phyloP scores from a whole-genome alignment of 768 basidiomycete species.

The Leccinellum luteum region DNA sequence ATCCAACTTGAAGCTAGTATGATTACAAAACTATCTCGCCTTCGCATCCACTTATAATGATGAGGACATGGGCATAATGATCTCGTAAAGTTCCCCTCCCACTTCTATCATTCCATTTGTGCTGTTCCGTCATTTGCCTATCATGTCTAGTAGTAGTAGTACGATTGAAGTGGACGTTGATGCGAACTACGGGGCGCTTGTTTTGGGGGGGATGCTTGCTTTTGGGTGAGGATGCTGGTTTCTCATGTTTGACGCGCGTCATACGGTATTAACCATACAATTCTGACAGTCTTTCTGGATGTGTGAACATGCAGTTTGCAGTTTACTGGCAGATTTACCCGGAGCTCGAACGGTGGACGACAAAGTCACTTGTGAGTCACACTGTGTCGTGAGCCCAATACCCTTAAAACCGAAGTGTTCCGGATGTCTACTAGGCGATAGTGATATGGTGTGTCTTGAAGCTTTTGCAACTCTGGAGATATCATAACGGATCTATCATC shows the following conservation, averaged over 20 bases:
- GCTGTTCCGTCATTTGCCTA: neutral
- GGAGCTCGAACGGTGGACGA: conserved; percentile 13
- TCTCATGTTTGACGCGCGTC: neutral
- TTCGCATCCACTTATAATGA: conserved; percentile 2
- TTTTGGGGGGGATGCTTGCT: conserved; percentile 23
- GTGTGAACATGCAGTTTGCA: conserved; percentile 25
- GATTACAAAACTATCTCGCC: too few relatives aligned
- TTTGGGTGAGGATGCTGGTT: conserved; percentile 9
- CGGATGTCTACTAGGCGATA: conserved; percentile 15
- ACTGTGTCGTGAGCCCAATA: neutral
- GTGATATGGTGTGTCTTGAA: conserved; percentile 17
- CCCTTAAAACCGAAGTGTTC: neutral
- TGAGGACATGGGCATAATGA: neutral
- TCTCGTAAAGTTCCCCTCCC: neutral
- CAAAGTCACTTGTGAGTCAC: conserved; percentile 16
- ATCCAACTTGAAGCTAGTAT: neutral
- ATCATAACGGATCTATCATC: neutral
- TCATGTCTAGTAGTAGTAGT: conserved; percentile 8
- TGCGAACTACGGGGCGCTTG: conserved; percentile 16
- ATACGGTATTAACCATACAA: neutral
- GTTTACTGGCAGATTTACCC: conserved; percentile 22
- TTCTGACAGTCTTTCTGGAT: conserved; percentile 23
- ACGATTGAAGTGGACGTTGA: neutral
- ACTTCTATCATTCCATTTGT: neutral
- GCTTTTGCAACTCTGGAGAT: too few relatives aligned